Base-by-base conservation (phyloP, 805 yeast genomes). In the Lipomyces starkeyi region DNA sequence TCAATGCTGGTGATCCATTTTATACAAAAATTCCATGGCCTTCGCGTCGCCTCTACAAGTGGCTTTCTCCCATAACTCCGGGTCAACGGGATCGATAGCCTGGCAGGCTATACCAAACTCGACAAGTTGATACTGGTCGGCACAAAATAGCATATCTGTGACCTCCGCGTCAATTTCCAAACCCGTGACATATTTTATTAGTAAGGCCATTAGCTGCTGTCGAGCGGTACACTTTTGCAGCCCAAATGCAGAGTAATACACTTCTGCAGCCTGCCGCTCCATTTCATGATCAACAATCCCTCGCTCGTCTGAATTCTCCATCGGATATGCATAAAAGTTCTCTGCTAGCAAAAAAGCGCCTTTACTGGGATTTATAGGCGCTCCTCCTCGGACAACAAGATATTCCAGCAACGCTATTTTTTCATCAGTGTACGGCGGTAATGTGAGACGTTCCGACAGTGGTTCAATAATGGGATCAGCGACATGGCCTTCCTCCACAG, bases 1-100 rank as follows among this genome's bases (percentile, higher is more conserved):
- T 49, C 22, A 49, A 6, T 17, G 6, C 17, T 49, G 27, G 5
- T 49, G 11, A 14, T 53, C 34, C 54, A 57, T 49, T 25, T 52
- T 47, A 34, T 63, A 62, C 66, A 67, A 35, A 61, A 67, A 61
- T n/a, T 55, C 63, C 55, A 65, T 43, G 17, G 69, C 71, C 54
- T 35, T 27, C 11, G 47, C 52, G 27, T 68, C 67, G 2, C 68
- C 69, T n/a, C 71, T 61, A 53, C 66, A 59, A 4, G 64, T 56
- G 9, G 54, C 60, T 54, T 32, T 59, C 6, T 65, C 69, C 61
- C 65, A 54, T n/a, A 68, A 25, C 25, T 61, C 71, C 6, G 66
- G 59, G 37, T 68, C 69, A 4, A 29, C 25, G 17, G 59, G 59
- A 22, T 59, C 43, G 32, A 68, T 59, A 8, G 17, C 64, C 3